These are phyloP conservation scores for Periglandula ipomoeae DNA, from an alignment of 2,329 filamentous ascomycete genomes.

Conservation along the genomic window DNA sequence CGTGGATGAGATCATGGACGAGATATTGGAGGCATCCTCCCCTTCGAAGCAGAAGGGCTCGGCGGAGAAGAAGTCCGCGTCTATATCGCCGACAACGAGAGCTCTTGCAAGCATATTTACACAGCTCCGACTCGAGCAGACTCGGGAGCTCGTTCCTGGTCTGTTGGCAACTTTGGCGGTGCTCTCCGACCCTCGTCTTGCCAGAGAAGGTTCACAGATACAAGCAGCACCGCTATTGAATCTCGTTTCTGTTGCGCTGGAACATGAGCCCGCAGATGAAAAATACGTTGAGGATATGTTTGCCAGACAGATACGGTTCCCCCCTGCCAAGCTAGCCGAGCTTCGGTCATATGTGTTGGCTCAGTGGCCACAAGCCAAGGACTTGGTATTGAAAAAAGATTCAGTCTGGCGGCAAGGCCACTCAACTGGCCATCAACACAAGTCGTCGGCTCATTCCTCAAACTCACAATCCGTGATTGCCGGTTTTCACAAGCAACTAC, in stretches of 20 bases:
- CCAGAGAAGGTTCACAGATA: conserved; percentile 7
- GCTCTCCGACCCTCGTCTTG: conserved; percentile 18
- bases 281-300: conserved; percentile 14
- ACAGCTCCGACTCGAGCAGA: conserved; percentile 18
- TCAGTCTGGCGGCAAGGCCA: conserved; percentile 14
- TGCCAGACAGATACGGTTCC: conserved; percentile 11
- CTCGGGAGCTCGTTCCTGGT: conserved; percentile 18
- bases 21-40: conserved; percentile 4
- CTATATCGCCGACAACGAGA: conserved; percentile 10
- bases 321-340: conserved; percentile 11
- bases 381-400: conserved; percentile 16
- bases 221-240: conserved; percentile 21
- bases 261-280: conserved; percentile 10
- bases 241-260: conserved; percentile 16
- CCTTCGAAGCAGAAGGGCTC: neutral
- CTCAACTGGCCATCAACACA: neutral
- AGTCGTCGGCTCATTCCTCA: neutral
- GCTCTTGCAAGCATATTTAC: conserved; percentile 23
- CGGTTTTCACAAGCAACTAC: conserved; percentile 20
- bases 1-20: conserved; percentile 17
- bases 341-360: conserved; percentile 18
- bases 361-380: conserved; percentile 19
- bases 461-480: conserved; percentile 4
- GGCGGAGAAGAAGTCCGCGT: neutral
- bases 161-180: conserved; percentile 24